Evolutionary conservation across 2,329 filamentous ascomycete genomes (phyloP).

Genomic region (Colletotrichum spaethianum): DNA sequence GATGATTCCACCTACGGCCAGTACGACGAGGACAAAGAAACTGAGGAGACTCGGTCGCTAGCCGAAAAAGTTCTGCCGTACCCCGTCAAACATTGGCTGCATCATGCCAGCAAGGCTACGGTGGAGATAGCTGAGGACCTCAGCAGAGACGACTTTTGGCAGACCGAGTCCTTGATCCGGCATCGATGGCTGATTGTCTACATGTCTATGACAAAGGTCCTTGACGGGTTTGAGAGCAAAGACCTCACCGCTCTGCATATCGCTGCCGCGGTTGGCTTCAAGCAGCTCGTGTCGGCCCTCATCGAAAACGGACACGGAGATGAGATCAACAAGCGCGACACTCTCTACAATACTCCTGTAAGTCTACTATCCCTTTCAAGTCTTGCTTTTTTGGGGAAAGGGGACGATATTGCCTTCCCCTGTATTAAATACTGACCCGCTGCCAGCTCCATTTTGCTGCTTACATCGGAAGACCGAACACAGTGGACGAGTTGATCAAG

Average conservation of each 20-base stretch:
- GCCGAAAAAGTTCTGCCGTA: slow-evolving; percentile 50
- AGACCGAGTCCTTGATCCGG: slow-evolving; percentile 51
- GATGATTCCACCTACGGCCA: slow-evolving; percentile 42
- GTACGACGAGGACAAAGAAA: slow-evolving; percentile 40
- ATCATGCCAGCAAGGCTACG: slow-evolving; percentile 58
- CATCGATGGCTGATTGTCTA: slow-evolving; percentile 56
- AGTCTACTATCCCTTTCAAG: slow-evolving; percentile 31
- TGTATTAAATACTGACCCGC: not conserved
- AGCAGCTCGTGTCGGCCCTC: slow-evolving; percentile 54
- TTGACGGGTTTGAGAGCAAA: slow-evolving; percentile 48
- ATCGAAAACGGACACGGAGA: slow-evolving; percentile 54
- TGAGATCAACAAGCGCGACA: slow-evolving; percentile 52
- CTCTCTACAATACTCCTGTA: slow-evolving; percentile 52
- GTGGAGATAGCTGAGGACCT: slow-evolving; percentile 58
- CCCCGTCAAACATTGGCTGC: slow-evolving; percentile 57
- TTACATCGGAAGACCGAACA: slow-evolving; percentile 50
- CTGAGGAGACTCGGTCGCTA: slow-evolving; percentile 49
- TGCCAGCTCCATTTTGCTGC: slow-evolving; percentile 50
- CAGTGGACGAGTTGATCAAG: slow-evolving; percentile 55
- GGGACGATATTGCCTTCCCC: not conserved
- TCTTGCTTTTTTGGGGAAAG: not conserved
- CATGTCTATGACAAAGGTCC: slow-evolving; percentile 49
- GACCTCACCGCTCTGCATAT: slow-evolving; percentile 55
- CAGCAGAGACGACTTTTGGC: slow-evolving; percentile 58
- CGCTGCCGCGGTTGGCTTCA: slow-evolving; percentile 55